Evolutionary conservation across 192 early-diverging fungal genomes (phyloP), one percentile per base, ranked within the genome.

Genomic region (Entomortierella parvispora): DNA sequence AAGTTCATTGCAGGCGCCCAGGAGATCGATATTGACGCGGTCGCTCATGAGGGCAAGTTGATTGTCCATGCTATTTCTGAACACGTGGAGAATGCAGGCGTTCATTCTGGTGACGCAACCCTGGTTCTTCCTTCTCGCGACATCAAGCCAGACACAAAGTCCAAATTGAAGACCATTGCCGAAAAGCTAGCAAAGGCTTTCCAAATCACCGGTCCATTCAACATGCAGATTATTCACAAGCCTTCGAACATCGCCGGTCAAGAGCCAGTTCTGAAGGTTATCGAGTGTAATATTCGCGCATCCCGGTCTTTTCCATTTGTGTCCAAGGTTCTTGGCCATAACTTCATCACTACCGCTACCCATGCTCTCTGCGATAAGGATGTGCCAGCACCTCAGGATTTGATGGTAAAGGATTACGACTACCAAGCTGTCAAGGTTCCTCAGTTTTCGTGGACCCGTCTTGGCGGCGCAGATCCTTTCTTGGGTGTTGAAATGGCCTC

Each of bases 401-500:
- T 91, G 80, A 85, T 88, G 83, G 74, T 72, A 28, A 84, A 83
- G 60, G 54, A 80, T 18, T 87, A 89, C 63, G 80, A 81, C 29
- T 97, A 94, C 87, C 90, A 93, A 17, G 94, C 92, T 7, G 89
- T 97, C 71, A 99, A 99, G 85, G 94, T 93, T 32, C 96, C 96
- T 29, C 93, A 98, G 69, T 99, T 99, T 88, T 91, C 89, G 44
- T 99, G 94, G 93, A 98, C 95, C 46, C 94, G 97, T 42, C 84
- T 99, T 33, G 90, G 87, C 4, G 96, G 97, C 44, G 97, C 97
- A 20, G 97, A 99, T 69, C 96, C 97, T 42, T 90, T 96, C 84
- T 85, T 99, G 37, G 95, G 95, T 58, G 97, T 99, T 55, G 97
- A 99, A 83, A 99, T 99, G 97, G 92, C 96, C 23, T 95, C 93